A percentile compares a stretch with the other conserved stretches of the same genome.
Evolutionary conservation across 2,329 filamentous ascomycete species (phyloP).

Genomic region (Stagonosporopsis chrysanthemi): DNA sequence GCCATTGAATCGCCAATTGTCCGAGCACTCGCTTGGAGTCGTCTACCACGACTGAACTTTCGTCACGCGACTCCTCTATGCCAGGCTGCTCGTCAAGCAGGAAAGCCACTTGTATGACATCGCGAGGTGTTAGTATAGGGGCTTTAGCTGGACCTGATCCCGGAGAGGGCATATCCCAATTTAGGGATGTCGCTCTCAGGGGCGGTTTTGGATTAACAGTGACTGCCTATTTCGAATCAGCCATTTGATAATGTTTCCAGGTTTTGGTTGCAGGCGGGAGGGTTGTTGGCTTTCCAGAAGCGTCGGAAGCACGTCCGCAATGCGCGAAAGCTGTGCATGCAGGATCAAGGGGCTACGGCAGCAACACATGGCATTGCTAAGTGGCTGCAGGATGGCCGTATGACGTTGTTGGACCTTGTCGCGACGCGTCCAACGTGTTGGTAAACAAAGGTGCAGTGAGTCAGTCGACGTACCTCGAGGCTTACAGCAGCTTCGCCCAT

Average conservation of each 20-base stretch:
- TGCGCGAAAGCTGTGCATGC: conserved; percentile 16
- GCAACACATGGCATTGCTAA: conserved; percentile 6
- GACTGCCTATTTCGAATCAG: conserved; percentile 43
- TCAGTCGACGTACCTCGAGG: conserved; percentile 65
- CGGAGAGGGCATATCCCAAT: conserved; percentile 59
- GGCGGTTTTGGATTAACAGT: conserved; percentile 59
- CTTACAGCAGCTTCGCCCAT: conserved; percentile 83
- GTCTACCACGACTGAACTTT: conserved; percentile 32
- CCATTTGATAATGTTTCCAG: not conserved
- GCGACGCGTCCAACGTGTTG: conserved; percentile 6
- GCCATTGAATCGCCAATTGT: conserved; percentile 86
- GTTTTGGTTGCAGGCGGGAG: conserved; percentile 2
- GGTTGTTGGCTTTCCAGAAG: conserved; percentile 12
- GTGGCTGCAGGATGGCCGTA: conserved; percentile 15
- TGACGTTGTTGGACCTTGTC: conserved; percentile 20
- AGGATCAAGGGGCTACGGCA: conserved; percentile 21
- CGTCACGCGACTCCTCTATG: conserved; percentile 54
- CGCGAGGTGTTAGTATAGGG: conserved; percentile 65
- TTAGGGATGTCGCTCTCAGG: conserved; percentile 63
- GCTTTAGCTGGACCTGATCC: conserved; percentile 42
- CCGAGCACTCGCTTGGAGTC: conserved; percentile 71
- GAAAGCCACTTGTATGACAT: conserved; percentile 71
- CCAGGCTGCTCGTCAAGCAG: conserved; percentile 63
- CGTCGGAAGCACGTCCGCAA: conserved; percentile 23
- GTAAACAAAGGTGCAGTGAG: conserved; percentile 7